Evolutionary conservation across 495 filamentous ascomycete species (phyloP), one percentile per base, ranked within the genome.

Genomic region (Xylaria scruposa): DNA sequence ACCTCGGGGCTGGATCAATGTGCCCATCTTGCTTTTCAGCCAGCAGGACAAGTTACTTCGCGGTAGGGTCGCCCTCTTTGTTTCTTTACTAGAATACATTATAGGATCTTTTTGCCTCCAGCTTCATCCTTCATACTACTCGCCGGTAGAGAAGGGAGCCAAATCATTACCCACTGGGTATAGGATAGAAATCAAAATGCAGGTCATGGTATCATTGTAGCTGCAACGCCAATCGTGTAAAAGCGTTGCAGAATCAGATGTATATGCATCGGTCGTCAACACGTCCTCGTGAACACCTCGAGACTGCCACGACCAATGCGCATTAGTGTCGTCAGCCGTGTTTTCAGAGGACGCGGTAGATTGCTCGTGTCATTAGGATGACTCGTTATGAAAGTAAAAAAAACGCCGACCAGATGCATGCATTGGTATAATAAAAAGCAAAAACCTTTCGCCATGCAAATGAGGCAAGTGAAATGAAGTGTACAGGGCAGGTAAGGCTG

Each of bases 401-500:
- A 78, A 83, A 82, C 81, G 81, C 81, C 81, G 74, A 70, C 79
- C 76, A 71, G 56, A 80, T 83, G 77, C 76, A 85, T 85, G 82
- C 80, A 74, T 79, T 70, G 77, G 76, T 80, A 77, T 81, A 77
- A 76, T 84, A 76, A 81, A 79, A 78, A 76, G 70, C 70, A 65
- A 59, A 67, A 59, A 62, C 77, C 75, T 77, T 75, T 79, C 75
- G 77, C 77, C 75, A 82, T 82, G 78, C 80, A 73, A 73, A 74
- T 72, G 31, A 74, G 24, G 66, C 59, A 72, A 59, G 54, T 62
- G 62, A 71, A 76, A 79, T 74, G 73, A 75, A 79, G 78, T 82
- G 73, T 83, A 84, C 83, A 83, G 59, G 78, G 79, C 83, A 82
- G 80, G 75, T 71, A 61, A 46, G 72, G 73, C 73, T 67, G 68